Evolutionary conservation across 1,284 basidiomycete species (phyloP).

Genomic region (Ceratobasidium sp.): DNA sequence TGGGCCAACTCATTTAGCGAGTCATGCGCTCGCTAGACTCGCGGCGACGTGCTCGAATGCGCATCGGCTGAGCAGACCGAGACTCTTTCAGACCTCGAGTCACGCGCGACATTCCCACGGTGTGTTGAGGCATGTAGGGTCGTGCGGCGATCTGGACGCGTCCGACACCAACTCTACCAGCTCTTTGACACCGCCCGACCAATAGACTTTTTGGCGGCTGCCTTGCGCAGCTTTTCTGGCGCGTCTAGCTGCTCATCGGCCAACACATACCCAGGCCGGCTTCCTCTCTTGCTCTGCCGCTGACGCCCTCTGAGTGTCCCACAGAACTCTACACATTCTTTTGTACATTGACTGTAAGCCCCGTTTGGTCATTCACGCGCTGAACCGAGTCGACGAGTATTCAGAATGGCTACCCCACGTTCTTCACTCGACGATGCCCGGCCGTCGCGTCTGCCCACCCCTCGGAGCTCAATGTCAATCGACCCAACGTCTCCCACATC

Average conservation of each 20-base stretch:
- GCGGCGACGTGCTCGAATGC: background rate
- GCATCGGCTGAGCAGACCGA: background rate
- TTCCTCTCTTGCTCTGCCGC: background rate
- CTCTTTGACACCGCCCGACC: background rate
- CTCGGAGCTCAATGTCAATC: conserved; percentile 12
- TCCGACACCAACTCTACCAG: conserved; percentile 4
- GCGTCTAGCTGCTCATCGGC: background rate
- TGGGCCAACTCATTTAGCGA: background rate
- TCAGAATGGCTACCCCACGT: conserved; percentile 8
- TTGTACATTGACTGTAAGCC: background rate
- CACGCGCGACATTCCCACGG: conserved; percentile 8
- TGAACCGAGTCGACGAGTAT: background rate
- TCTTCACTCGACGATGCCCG: conserved; percentile 45
- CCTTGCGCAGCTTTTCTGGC: background rate
- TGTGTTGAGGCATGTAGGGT: conserved; percentile 13
- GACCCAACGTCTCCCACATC: conserved; percentile 20
- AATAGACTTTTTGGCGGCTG: background rate
- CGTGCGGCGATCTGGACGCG: conserved; percentile 15
- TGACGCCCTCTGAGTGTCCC: background rate
- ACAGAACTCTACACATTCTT: background rate
- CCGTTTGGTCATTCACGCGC: background rate
- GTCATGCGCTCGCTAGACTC: background rate
- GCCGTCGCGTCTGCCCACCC: conserved; percentile 31
- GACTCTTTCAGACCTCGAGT: background rate
- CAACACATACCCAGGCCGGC: background rate